Base-by-base conservation (phyloP, 2,329 filamentous ascomycete genomes). In the Ramularia endophylla region DNA sequence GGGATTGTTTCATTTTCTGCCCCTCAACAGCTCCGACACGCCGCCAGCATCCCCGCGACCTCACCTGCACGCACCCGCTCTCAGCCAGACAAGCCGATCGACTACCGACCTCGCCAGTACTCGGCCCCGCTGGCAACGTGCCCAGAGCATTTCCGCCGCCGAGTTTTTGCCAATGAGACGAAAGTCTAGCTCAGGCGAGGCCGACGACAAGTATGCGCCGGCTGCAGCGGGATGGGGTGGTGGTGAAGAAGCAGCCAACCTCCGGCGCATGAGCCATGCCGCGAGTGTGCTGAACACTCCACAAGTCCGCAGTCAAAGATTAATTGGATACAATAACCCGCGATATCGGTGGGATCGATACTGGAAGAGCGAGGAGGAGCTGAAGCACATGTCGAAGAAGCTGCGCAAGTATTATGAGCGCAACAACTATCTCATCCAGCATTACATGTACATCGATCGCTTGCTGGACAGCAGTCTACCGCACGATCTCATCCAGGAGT, bases 381-480 rank as follows among this genome's bases (percentile, higher is more conserved):
- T 95, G 50, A 60, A 65, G 42, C 83, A 94, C 75, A 77, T 75
- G 58, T 83, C 80, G 60, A 84, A 82, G 61, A 73, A 80, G n/a
- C 65, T 94, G 46, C 84, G 88, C 34, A 60, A 82, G 57, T 95
- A 95, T 67, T 94, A 97, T 59, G 83, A 94, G 69, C 80, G 86
- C 31, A 90, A 82, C 59, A 97, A 97, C 66, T 81, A 82, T 53
- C 72, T 95, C 31, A 80, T 97, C 44, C 85, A 92, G 62, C 85
- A 94, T 61, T 97, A 95, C 62, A 73, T 94, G 49, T 95, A 94
- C 62, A 95, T 95, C 55, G 90, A 95, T 65, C 79, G 83, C 38
- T 72, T 97, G 42, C 75, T 97, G 47, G 88, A 95, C 65, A 95
- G 87, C 7, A 89, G 87, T 20, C 77, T 95, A n/a, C 89, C 89